Conservation (phyloP, 805 yeast genomes). For the Metschnikowia shivogae region DNA sequence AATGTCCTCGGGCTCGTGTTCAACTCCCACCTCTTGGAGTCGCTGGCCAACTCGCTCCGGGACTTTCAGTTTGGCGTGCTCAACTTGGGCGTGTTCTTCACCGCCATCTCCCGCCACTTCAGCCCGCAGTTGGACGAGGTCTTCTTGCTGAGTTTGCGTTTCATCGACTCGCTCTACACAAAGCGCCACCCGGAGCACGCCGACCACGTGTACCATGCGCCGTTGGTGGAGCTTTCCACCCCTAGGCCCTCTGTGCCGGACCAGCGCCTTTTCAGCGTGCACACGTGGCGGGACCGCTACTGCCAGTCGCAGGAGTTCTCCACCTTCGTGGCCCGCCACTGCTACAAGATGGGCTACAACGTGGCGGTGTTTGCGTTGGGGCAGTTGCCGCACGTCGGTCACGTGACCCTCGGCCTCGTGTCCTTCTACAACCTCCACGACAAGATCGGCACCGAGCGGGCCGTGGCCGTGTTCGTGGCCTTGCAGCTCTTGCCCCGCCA, state of each 20-base stretch:
- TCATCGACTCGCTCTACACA: slow-evolving; percentile 28
- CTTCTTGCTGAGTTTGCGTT: slow-evolving; percentile 35
- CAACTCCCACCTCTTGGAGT: slow-evolving; percentile 6
- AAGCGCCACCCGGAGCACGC: slow-evolving; percentile 35
- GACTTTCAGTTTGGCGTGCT: slow-evolving; percentile 36
- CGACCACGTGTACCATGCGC: slow-evolving; percentile 11
- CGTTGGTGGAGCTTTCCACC: slow-evolving; percentile 14
- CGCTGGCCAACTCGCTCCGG: slow-evolving; percentile 15
- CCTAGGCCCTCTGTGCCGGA: background rate
- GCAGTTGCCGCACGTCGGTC: slow-evolving; percentile 40
- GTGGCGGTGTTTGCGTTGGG: slow-evolving; percentile 31
- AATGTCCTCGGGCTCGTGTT: slow-evolving; percentile 5
- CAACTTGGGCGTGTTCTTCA: slow-evolving; percentile 37
- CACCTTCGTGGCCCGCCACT: slow-evolving; percentile 17
- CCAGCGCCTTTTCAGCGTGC: background rate
- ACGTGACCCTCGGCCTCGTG: slow-evolving; percentile 36
- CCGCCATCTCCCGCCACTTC: slow-evolving; percentile 33
- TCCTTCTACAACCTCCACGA: slow-evolving; percentile 43
- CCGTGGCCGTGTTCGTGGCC: slow-evolving; percentile 34
- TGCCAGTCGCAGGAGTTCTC: slow-evolving; percentile 19
- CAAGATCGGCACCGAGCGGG: slow-evolving; percentile 45
- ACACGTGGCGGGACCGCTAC: slow-evolving; percentile 10
- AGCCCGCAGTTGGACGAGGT: slow-evolving; percentile 38
- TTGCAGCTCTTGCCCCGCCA: slow-evolving; percentile 33
- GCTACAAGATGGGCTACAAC: slow-evolving; percentile 21